A percentile compares a stretch with the other conserved stretches of the same genome.
Conservation (phyloP, 2,329 filamentous ascomycete species). For the Phaeomoniella chlamydospora region DNA sequence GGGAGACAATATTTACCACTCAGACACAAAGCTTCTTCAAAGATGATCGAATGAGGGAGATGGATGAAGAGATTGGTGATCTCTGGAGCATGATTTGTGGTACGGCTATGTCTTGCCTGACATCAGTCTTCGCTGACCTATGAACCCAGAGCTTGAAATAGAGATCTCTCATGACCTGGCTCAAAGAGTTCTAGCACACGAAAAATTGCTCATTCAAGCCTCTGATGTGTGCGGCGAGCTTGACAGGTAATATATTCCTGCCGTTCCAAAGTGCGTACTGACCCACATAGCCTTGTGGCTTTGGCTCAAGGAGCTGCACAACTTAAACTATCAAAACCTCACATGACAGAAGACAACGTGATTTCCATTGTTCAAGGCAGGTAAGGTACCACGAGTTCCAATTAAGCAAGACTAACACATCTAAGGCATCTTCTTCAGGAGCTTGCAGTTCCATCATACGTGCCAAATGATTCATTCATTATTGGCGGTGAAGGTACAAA, state of each 20-base stretch:
- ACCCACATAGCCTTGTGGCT: constrained; percentile 53
- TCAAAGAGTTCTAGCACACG: constrained; percentile 53
- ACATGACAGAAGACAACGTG: constrained; percentile 54
- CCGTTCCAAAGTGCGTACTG: constrained; percentile 29
- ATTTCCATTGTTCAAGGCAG: constrained; percentile 57
- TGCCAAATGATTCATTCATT: constrained; percentile 68
- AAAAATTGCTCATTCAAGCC: constrained; percentile 49
- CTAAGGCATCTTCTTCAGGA: constrained; percentile 72
- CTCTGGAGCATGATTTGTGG: constrained; percentile 72
- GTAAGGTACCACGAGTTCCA: too few species aligned
- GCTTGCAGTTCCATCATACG: constrained; percentile 61
- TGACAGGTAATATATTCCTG: constrained; percentile 50
- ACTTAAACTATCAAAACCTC: constrained; percentile 57
- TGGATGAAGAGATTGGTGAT: constrained; percentile 74
- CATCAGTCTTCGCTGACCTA: neutral
- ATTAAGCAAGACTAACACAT: too few species aligned
- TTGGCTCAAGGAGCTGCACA: constrained; percentile 62
- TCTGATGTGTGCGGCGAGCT: constrained; percentile 77
- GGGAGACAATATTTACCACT: constrained; percentile 66
- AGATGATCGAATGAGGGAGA: constrained; percentile 61
- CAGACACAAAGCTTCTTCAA: constrained; percentile 72
- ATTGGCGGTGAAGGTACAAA: constrained; percentile 37
- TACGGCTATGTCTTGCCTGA: constrained; percentile 22
- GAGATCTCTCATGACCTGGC: constrained; percentile 72
- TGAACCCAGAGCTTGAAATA: constrained; percentile 59